Evolutionary conservation across 257 asterid genomes (phyloP), one percentile per base, ranked within the genome.

Genomic region (Ballota nigra): DNA sequence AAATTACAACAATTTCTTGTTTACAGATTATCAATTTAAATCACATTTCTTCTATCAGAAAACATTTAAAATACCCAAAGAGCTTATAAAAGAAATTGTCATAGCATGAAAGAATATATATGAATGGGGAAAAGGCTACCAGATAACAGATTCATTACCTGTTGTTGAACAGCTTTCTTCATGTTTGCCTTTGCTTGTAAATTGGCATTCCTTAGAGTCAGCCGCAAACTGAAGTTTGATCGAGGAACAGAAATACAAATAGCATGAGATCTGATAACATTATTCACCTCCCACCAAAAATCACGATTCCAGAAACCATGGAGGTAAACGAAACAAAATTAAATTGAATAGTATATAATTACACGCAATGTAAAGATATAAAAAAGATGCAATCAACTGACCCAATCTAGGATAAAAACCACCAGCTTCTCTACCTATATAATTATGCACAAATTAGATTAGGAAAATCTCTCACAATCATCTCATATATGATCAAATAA

Each of bases 121-220:
- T 51, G 8, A 51, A 23, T 34, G 52, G 56, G 60, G 47, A 43
- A n/a, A 60, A 19, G 10, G 4, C 26, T 6, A 23, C 66, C 24
- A 66, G n/a, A 47, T 45, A 62, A 41, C 34, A 63, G 68, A 71
- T 40, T 8, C 56, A 47, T 71, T 85, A 91, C 97, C 97, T 91
- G 97, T 75, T 85, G 83, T 80, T 86, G 91, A 62, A 93, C 95
- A 78, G 96, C 78, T 84, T 86, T 86, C 83, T 79, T 89, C 87
- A 86, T 78, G 72, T 94, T 94, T 41, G 74, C 87, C 87, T 91
- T 94, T 11, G 99, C 98, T 91, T 88, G 92, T 80, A 94, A 72
- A 83, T 91, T 91, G 19, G 98, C 96, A 22, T 84, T 83, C 84
- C 99, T 88, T 73, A 91, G 75, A 75, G 84, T 85, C 75, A 53